These are phyloP conservation scores for Auriscalpium vulgare DNA, from an alignment of 768 basidiomycete genomes.

Conservation along the genomic window DNA sequence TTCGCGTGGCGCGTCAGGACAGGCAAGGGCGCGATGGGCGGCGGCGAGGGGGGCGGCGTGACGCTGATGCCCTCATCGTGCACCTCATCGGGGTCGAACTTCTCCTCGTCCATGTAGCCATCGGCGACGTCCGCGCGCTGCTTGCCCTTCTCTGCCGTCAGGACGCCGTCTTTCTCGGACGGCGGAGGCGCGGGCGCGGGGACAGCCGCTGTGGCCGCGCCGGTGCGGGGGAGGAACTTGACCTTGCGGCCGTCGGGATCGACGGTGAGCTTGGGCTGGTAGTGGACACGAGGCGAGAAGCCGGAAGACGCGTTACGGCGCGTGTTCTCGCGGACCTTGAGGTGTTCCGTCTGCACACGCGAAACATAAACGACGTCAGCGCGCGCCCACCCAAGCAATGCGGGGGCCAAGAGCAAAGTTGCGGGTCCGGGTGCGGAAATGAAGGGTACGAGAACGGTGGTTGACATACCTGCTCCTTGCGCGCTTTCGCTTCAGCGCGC, in stretches of 20 bases:
- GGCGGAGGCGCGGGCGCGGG: background rate
- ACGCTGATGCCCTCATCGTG: background rate
- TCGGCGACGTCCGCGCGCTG: background rate
- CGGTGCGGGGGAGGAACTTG: constrained; percentile 26
- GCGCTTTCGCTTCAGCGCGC: constrained; percentile 25
- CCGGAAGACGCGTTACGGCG: constrained; percentile 28
- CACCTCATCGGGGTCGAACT: background rate
- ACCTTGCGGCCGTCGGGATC: constrained; percentile 26
- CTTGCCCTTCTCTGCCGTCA: background rate
- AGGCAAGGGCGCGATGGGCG: background rate
- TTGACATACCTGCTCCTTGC: constrained; percentile 23
- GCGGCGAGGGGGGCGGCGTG: background rate
- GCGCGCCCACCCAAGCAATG: too few species aligned
- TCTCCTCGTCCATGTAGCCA: background rate
- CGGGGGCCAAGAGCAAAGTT: too few species aligned
- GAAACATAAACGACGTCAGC: background rate
- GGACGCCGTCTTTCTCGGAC: background rate
- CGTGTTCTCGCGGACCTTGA: constrained; percentile 32
- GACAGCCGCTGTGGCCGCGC: background rate
- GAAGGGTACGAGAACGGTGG: background rate
- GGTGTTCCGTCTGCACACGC: constrained; percentile 16
- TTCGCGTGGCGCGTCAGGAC: background rate
- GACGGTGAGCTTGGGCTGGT: constrained; percentile 1
- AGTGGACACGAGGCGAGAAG: constrained; percentile 6
- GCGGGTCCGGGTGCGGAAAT: too few species aligned